phyloP scores from a whole-genome alignment of 140 eudicot genomes.

The Senecio squalidus region DNA sequence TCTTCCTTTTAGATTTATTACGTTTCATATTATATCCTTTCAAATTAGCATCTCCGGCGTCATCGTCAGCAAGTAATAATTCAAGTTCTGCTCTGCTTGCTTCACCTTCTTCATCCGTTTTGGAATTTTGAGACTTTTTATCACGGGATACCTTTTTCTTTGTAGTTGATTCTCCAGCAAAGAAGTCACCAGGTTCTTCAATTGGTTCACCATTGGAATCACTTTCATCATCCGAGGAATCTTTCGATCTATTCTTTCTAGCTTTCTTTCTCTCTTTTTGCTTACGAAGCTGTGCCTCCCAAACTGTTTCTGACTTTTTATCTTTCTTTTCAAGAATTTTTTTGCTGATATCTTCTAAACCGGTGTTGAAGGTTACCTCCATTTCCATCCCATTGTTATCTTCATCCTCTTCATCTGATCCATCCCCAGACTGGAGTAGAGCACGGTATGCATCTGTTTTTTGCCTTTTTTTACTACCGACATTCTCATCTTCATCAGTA shows the following conservation, averaged over 20 bases:
- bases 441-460: constrained; percentile 72
- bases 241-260: constrained; percentile 47
- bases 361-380: constrained; percentile 95
- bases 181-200: constrained; percentile 73
- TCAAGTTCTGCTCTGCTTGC: constrained; percentile 95
- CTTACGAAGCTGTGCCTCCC: constrained; percentile 81
- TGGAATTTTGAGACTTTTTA: constrained; percentile 23
- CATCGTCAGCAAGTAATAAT: constrained; percentile 71
- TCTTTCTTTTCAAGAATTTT: constrained; percentile 81
- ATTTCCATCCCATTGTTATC: constrained; percentile 62
- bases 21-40: constrained; percentile 83
- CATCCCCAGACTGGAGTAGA: constrained; percentile 65
- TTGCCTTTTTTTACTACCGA: constrained; percentile 33
- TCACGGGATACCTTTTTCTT: constrained; percentile 25
- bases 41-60: constrained; percentile 41
- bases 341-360: constrained; percentile 84
- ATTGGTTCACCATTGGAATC: constrained; percentile 46
- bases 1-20: constrained; percentile 62
- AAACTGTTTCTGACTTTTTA: constrained; percentile 70
- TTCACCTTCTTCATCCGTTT: constrained; percentile 39
- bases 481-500: constrained; percentile 49
- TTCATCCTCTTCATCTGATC: constrained; percentile 56
- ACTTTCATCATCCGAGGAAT: constrained; percentile 78
- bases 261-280: constrained; percentile 74
- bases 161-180: constrained; percentile 47